A percentile compares a stretch with the other conserved stretches of the same genome.
Conservation (phyloP, 192 early-diverging fungal genomes). For the Spinellus fusiger region DNA sequence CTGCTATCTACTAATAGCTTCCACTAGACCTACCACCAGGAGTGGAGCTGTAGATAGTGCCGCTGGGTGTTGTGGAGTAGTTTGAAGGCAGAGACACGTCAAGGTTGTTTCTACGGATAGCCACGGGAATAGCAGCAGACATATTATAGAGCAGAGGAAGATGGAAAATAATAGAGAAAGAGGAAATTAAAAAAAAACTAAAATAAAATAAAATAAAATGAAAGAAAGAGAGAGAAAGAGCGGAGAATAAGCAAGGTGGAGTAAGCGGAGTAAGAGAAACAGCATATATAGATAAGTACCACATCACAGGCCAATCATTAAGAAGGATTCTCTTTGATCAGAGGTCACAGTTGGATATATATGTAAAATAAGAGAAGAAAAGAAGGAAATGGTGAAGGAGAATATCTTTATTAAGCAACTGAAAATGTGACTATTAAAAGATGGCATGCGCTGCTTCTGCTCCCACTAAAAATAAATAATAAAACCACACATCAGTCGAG, state of each 20-base stretch:
- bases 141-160: background rate
- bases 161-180: background rate
- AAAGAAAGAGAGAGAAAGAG: background rate
- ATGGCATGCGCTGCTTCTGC: constrained; percentile 13
- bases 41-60: constrained; percentile 56
- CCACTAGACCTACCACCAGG: too few relatives aligned
- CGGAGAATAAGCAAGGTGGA: too few relatives aligned
- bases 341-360: too few relatives aligned
- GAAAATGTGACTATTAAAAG: constrained; percentile 2
- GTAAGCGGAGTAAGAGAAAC: too few relatives aligned
- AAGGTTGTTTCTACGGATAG: constrained; percentile 45
- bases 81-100: constrained; percentile 44
- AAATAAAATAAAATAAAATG: background rate
- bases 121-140: constrained; percentile 28
- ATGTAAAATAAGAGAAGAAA: background rate
- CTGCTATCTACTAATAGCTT: too few relatives aligned
- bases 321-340: too few relatives aligned
- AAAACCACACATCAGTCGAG: background rate
- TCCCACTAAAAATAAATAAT: constrained; percentile 7
- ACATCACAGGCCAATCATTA: too few relatives aligned
- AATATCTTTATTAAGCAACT: too few relatives aligned
- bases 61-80: constrained; percentile 56
- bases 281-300: too few relatives aligned
- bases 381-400: too few relatives aligned
- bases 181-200: background rate